A percentile compares a stretch with the other conserved stretches of the same genome.
Conservation (phyloP, 2,329 filamentous ascomycete genomes). For the Hypoxylon rubiginosum region DNA sequence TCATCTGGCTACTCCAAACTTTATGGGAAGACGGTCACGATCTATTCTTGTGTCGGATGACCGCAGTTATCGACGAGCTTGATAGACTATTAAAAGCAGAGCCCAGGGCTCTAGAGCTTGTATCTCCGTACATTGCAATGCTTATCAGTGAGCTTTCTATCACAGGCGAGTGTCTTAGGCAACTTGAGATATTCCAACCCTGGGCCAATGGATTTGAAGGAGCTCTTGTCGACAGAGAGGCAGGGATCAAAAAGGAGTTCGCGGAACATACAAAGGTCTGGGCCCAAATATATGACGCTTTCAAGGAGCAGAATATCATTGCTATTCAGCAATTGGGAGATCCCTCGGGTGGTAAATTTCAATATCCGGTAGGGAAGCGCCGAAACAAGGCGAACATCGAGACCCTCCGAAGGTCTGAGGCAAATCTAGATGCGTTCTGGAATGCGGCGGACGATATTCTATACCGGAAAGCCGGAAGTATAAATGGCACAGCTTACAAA, state of each 20-base stretch:
- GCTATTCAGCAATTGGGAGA: constrained; percentile 46
- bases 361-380: constrained; percentile 53
- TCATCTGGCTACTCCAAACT: constrained; percentile 56
- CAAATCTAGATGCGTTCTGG: constrained; percentile 45
- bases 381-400: constrained; percentile 43
- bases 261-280: constrained; percentile 24
- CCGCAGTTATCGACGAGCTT: constrained; percentile 62
- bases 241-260: constrained; percentile 49
- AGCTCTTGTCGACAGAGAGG: constrained; percentile 42
- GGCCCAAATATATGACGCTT: constrained; percentile 30
- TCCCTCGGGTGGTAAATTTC: constrained; percentile 57
- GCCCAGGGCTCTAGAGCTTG: constrained; percentile 51
- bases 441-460: constrained; percentile 36
- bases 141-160: constrained; percentile 62
- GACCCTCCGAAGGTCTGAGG: constrained; percentile 40
- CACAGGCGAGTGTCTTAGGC: constrained; percentile 58
- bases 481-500: constrained; percentile 48
- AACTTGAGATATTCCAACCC: constrained; percentile 63
- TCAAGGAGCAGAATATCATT: constrained; percentile 37
- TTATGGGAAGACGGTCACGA: constrained; percentile 55
- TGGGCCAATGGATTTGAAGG: constrained; percentile 60
- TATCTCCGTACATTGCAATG: constrained; percentile 55
- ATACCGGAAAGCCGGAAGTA: constrained; percentile 32
- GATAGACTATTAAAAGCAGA: constrained; percentile 59
- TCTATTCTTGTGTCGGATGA: constrained; percentile 53